phyloP scores from a whole-genome alignment of 805 yeast genomes.

The Saturnispora dispora region DNA sequence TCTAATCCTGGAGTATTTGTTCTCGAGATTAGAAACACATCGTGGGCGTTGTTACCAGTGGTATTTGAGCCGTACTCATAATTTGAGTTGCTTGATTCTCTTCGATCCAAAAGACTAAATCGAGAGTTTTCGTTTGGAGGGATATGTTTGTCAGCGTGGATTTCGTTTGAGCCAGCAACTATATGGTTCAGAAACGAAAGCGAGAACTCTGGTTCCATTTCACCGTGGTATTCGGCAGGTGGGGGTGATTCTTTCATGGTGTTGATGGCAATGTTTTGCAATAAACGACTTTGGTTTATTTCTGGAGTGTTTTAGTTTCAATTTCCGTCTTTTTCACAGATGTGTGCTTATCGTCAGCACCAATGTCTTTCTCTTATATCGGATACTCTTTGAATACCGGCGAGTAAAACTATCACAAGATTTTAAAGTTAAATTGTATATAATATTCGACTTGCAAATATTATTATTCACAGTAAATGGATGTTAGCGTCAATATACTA shows the following conservation, averaged over 20 bases:
- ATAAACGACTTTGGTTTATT: not conserved
- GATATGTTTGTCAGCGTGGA: not conserved
- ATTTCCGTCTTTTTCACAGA: not conserved
- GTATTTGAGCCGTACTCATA: not conserved
- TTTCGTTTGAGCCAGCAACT: not conserved
- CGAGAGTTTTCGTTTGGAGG: not conserved
- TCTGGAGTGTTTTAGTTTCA: not conserved
- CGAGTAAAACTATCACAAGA: too few relatives aligned
- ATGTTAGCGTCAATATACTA: too few relatives aligned
- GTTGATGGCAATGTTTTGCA: not conserved
- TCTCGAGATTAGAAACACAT: not conserved
- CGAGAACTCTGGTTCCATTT: not conserved
- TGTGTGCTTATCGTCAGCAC: not conserved
- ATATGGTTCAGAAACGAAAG: not conserved
- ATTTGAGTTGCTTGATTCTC: not conserved
- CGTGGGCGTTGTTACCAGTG: not conserved
- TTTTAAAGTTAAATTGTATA: too few relatives aligned
- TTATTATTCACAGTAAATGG: too few relatives aligned
- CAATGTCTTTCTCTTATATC: too few relatives aligned
- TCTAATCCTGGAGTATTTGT: not conserved
- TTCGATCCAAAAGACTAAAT: not conserved
- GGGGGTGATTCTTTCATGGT: not conserved
- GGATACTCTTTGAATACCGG: too few relatives aligned
- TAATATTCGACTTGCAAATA: too few relatives aligned
- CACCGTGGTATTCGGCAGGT: not conserved